Evolutionary conservation across 768 basidiomycete species (phyloP), one percentile per base, ranked within the genome.

Genomic region (Suillus brevipes): DNA sequence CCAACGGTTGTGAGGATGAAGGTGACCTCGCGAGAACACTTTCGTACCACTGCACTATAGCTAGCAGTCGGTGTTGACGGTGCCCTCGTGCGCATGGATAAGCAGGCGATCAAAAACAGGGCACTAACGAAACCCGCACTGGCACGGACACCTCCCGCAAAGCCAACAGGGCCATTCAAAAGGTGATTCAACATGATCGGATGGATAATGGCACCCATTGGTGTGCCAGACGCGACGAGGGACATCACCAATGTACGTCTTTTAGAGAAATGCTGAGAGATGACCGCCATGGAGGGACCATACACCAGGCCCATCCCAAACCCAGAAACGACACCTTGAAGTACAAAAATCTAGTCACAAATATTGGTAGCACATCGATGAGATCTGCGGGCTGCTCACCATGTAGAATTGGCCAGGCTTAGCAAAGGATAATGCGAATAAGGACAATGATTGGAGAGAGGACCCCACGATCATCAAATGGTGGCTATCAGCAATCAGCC

Each of bases 151-250:
- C 80, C 78, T 52, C 66, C 74, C 16, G 68, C 74, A 69, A 86
- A 82, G 10, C 89, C 85, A 6, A 82, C 71, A 7, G 74, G 67
- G 2, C 81, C 80, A 62, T 81, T 82, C 60, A 60, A 65, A 34
- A 61, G 65, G 28, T 80, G 74, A 71, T 90, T 90, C 31, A 91
- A 75, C 79, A 89, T 83, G 66, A 88, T 85, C 0, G 87, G 85
- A 63, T 88, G 83, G 20, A 84, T 67, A 25, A 85, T 75, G 7
- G 84, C 86, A 12, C 89, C 88, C 4, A 87, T 71, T 4, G 84
- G 81, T 42, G 82, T 79, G 28, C 83, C 83, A 36, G 84, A 82
- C 38, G 81, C 36, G 6, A 78, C 78, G 56, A 86, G 70, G 9
- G 84, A 82, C 68, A 83, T 81, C 7, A 83, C 81, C 5, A 81